Evolutionary conservation across 176 grass and related monocot genomes (phyloP), one percentile per base, ranked within the genome.

Genomic region (Triticum urartu): DNA sequence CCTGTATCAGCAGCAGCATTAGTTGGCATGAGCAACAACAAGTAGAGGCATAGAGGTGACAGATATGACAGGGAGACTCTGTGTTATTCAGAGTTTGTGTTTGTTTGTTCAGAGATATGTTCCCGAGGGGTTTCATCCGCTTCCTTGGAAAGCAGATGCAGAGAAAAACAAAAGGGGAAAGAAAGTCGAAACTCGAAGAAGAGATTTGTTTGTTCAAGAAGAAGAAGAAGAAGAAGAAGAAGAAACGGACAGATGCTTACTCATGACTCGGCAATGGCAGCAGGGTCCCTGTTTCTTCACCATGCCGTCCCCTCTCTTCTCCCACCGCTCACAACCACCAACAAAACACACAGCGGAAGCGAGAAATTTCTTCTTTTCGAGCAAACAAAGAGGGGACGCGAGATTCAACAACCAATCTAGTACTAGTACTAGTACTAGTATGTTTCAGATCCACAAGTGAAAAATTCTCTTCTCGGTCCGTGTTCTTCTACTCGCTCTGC

Each of bases 221-320:
- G 34, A 35, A 5, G 34, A 35, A 35, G 34, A 35, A 35, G n/a
- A 91, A 92, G 34, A 35, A 35, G 34, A 35, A 5, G 34, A 35
- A 35, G 34, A 35, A 35, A n/a, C n/a, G n/a, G n/a, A 90, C 12
- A 10, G 43, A 45, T 13, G 96, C 96, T 98, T 90, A 98, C 96
- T 95, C 92, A 93, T 94, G 88, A 95, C 88, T 88, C 96, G 91
- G 87, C 96, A 98, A 92, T 98, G 96, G 86, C 67, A 60, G 85
- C 97, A 98, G 64, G 97, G 97, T 77, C 97, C 97, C 72, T 91
- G 82, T 89, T 98, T 98, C 78, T 59, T 91, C 39, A 42, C 39
- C 39, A 42, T 42, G 39, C 39, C 39, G 35, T 35, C 35, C 35
- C 35, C 35, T 35, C 39, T 40, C 39, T 42, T 10, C 39, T 42